Evolutionary conservation across 163 green algal species (phyloP).

Genomic region (Chloroidium sp.): DNA sequence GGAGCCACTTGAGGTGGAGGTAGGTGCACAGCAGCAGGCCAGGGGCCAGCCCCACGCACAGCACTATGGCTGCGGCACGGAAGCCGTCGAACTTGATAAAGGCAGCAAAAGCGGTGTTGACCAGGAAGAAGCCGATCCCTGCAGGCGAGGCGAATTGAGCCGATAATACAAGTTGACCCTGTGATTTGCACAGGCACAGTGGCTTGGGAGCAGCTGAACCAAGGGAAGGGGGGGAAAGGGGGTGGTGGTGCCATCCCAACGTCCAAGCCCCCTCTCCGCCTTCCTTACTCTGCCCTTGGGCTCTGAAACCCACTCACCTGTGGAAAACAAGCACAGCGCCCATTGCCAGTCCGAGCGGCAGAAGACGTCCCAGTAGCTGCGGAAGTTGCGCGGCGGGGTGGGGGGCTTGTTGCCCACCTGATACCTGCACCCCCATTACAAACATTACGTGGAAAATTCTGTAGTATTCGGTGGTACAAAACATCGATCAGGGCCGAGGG

Average conservation of each 20-base stretch:
- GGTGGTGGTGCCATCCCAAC: too few species aligned
- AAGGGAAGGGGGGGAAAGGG: too few species aligned
- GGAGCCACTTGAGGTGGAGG: background rate
- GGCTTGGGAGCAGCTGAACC: too few species aligned
- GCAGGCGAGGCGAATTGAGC: background rate
- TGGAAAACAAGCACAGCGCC: conserved; percentile 47
- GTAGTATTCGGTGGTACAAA: too few species aligned
- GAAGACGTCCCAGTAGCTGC: conserved; percentile 53
- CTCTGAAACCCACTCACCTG: background rate
- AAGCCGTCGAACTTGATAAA: conserved; percentile 9
- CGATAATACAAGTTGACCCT: too few species aligned
- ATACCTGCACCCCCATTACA: background rate
- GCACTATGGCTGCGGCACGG: background rate
- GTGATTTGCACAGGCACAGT: too few species aligned
- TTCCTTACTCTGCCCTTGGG: too few species aligned
- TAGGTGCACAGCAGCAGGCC: background rate
- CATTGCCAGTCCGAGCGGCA: conserved; percentile 51
- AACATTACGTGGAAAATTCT: too few species aligned
- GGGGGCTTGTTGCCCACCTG: conserved; percentile 25
- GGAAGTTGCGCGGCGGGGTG: conserved; percentile 52
- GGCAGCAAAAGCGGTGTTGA: background rate
- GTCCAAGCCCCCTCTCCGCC: too few species aligned
- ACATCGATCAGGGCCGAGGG: too few species aligned
- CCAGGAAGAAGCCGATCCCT: background rate
- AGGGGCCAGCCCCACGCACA: background rate